Evolutionary conservation across 2,329 filamentous ascomycete genomes (phyloP), one percentile per base, ranked within the genome.

Genomic region (Metarhizium guizhouense): DNA sequence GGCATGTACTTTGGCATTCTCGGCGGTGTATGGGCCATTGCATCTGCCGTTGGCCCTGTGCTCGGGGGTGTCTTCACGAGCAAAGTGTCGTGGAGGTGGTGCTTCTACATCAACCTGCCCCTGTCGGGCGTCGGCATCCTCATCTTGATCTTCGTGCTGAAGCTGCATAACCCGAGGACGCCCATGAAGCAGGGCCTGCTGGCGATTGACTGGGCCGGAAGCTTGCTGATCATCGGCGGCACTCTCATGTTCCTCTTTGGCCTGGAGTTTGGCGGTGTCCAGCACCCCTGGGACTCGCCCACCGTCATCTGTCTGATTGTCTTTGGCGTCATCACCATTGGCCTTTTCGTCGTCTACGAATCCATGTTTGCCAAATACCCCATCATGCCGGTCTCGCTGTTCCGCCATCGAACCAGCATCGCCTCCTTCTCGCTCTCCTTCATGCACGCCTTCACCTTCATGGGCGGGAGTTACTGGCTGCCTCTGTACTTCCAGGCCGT

Each of bases 211-310:
- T 84, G 81, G 81, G 59, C 74, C 0, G 80, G 80, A 40, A 79
- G 74, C 56, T 14, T 78, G 4, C 70, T 79, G 34, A 82, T 95
- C 66, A 80, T 92, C 29, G 87, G 87, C 47, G 89, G 86, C 20
- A 92, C 88, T 0, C 76, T 95, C 20, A 93, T 95, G 88, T 77
- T 95, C 60, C 81, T 96, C 4, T 83, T 96, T 47, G 92, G 90
- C 0, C 81, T 96, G 11, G 87, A 95, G 65, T 90, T 93, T 59
- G 92, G 91, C 54, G 91, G 90, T 51, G 81, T 90, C 53, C 77
- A 78, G 25, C 83, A 82, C 60, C 86, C 91, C 1, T 95, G 90
- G 90, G 71, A 73, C 53, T 92, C 87, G 0, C 77, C 87, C 2
- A 85, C 82, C 1, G 87, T 92, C 36, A 79, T 95, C 62, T 91